These are phyloP conservation scores for Vitis labrusca DNA, from an alignment of 164 flowering plant genomes.

Conservation along the genomic window DNA sequence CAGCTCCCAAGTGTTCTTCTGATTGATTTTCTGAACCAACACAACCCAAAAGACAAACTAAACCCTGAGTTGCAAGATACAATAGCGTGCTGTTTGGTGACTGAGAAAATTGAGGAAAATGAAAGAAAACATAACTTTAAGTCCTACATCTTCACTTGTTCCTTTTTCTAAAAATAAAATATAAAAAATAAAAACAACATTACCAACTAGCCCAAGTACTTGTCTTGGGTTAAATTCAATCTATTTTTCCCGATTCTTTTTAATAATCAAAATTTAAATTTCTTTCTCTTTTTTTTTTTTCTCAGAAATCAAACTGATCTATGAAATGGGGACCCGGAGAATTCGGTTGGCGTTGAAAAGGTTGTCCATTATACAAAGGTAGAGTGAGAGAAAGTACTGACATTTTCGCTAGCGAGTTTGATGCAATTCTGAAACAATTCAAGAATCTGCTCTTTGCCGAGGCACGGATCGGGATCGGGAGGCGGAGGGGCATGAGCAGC, in stretches of 20 bases:
- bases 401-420: slow-evolving; percentile 96
- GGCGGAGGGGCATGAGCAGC: slow-evolving; percentile 20
- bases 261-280: not conserved
- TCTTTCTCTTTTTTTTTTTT: no score
- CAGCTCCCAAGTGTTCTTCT: slow-evolving; percentile 96
- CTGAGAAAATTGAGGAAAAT: no score
- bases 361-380: not conserved
- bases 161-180: slow-evolving; percentile 4
- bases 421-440: slow-evolving; percentile 90
- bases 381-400: slow-evolving; percentile 19
- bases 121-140: no score
- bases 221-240: no score
- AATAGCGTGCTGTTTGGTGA: no score
- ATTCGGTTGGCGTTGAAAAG: no score
- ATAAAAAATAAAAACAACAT: not conserved
- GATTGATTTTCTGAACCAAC: slow-evolving; percentile 80
- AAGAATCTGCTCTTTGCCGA: slow-evolving; percentile 64
- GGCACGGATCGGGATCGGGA: slow-evolving; percentile 36
- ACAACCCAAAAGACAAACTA: not conserved
- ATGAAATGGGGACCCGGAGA: no score
- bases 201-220: no score
- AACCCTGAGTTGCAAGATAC: no score
- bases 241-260: no score
- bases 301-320: no score
- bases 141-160: no score